Evolutionary conservation across 2,329 filamentous ascomycete species (phyloP), one percentile per base, ranked within the genome.

Genomic region (Podosphaera fusca): DNA sequence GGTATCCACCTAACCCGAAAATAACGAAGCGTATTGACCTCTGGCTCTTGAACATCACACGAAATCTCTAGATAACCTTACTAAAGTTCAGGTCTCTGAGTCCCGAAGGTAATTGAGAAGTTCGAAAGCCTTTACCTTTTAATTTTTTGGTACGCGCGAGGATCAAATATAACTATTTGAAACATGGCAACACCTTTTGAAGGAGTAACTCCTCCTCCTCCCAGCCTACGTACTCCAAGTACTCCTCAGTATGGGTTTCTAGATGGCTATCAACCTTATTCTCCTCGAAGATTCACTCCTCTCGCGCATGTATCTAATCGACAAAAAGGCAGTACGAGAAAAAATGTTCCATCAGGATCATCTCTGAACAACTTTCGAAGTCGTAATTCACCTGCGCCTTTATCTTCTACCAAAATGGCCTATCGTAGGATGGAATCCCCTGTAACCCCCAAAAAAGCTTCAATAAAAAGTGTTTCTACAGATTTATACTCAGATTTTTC

Each of bases 251-350:
- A 80, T 65, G 84, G 84, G 42, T 80, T 74, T 64, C 73, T 75
- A 62, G 84, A 89, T 69, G 70, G 74, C 60, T 88, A 82, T 74
- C 77, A 85, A 65, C 84, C 84, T 50, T 88, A 81, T 66, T 80
- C 81, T 59, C 81, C 82, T 57, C 78, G 83, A 67, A 83, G 84
- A 64, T 84, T 81, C 3, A 42, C 8, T 31, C 35, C 10, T 42
- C 30, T 45, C 45, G 75, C 77, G 59, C 77, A 83, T 62, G 75
- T 85, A 62, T 78, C 74, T 47, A 76, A 80, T 63, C 73, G 74
- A 64, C 70, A 51, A 64, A 70, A 59, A 69, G 38, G 2, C 38
- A 14, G 10, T 7, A 73, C 58, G 58, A 59, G 63, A 64, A 75
- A 74, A 68, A 82, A 79, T 1, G 78, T 79, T 30, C 80, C 79